These are phyloP conservation scores for Epichloe gansuensis DNA, from an alignment of 2,329 filamentous ascomycete species.

Conservation along the genomic window DNA sequence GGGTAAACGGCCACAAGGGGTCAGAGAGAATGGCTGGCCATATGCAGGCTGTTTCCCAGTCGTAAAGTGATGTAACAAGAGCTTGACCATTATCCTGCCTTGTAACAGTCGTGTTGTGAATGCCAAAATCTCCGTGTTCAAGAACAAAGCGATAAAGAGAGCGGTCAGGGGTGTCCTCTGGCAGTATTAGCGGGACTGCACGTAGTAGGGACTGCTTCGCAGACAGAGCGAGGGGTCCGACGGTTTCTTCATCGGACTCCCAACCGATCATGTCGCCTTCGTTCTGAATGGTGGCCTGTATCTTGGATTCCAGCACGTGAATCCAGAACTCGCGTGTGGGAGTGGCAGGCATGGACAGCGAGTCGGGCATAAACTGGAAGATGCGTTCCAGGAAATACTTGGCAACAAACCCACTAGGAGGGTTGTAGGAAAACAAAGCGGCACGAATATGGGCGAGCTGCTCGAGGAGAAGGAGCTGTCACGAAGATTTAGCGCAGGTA, in stretches of 20 bases:
- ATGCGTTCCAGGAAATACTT: conserved; percentile 8
- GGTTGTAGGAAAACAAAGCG: conserved; percentile 10
- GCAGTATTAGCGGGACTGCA: conserved; percentile 14
- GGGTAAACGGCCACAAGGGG: conserved; percentile 9
- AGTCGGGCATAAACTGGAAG: background rate
- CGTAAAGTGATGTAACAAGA: conserved; percentile 17
- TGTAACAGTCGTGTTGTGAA: conserved; percentile 17
- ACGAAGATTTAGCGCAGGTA: too few species aligned
- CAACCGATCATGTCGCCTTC: conserved; percentile 8
- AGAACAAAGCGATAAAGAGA: conserved; percentile 20
- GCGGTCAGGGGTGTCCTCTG: conserved; percentile 2
- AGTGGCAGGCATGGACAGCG: conserved; percentile 8
- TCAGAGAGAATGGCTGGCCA: conserved; percentile 19
- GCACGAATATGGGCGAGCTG: conserved; percentile 11
- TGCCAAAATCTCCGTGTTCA: conserved; percentile 22
- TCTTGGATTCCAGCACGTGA: conserved; percentile 14
- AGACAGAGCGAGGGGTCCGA: conserved; percentile 6
- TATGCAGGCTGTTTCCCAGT: conserved; percentile 20
- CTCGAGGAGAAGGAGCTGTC: conserved; percentile 5
- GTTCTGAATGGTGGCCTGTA: conserved; percentile 16
- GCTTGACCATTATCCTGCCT: conserved; percentile 5
- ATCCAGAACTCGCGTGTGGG: conserved; percentile 19
- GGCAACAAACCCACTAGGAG: conserved; percentile 7
- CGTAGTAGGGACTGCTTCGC: conserved; percentile 17
- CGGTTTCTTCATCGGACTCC: background rate